A percentile compares a stretch with the other conserved stretches of the same genome.
Conservation (phyloP, 2,329 filamentous ascomycete species). For the Beauveria brongniartii region DNA sequence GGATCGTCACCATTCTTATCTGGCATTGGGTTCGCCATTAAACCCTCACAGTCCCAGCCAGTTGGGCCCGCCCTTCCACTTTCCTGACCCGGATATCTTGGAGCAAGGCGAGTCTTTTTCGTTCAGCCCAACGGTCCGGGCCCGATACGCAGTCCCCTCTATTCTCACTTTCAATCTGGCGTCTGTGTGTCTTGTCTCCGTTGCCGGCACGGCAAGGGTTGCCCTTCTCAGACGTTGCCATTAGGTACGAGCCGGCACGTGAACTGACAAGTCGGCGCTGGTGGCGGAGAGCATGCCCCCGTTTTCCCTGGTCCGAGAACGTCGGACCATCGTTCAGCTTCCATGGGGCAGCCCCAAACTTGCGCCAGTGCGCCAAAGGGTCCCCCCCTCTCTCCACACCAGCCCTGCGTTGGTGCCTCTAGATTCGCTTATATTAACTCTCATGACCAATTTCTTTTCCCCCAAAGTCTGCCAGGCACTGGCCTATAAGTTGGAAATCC, state of each 20-base stretch:
- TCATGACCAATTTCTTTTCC: background rate
- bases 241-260: background rate
- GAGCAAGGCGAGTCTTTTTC: background rate
- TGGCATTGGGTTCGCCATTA: background rate
- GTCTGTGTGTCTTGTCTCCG: no score
- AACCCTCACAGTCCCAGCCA: background rate
- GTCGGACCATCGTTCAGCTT: constrained; percentile 1
- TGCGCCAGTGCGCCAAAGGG: background rate
- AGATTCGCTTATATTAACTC: background rate
- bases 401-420: background rate
- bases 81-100: background rate
- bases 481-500: no score
- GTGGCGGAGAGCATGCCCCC: background rate
- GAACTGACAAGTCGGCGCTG: background rate
- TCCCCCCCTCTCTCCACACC: background rate
- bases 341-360: background rate
- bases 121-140: background rate
- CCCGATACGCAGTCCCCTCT: no score
- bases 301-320: background rate
- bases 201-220: no score
- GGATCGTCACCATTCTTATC: background rate
- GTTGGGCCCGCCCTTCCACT: no score
- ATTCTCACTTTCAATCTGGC: no score
- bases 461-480: background rate
- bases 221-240: no score